Evolutionary conservation across 805 yeast genomes (phyloP).

Genomic region (Priceomyces melissophilus): DNA sequence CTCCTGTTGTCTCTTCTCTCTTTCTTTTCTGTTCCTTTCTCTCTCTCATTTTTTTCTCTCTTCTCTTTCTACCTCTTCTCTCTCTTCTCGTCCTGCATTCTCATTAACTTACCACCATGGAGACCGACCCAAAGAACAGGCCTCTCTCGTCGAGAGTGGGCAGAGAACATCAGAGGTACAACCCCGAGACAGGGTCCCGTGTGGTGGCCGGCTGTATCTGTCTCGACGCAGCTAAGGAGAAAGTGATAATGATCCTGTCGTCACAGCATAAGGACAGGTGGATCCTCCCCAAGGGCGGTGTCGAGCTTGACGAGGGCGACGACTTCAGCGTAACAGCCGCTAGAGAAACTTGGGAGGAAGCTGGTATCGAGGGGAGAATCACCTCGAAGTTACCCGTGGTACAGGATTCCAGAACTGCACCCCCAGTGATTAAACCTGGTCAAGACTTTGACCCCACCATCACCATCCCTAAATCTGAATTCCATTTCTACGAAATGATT

Average conservation of each 20-base stretch:
- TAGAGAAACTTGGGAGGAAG: constrained; percentile 98
- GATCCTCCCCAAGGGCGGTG: constrained; percentile 96
- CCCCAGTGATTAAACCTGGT: constrained; percentile 30
- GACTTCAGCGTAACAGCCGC: constrained; percentile 53
- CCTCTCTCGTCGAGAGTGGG: constrained; percentile 46
- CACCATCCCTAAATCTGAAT: constrained; percentile 74
- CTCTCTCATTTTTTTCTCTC: too few species aligned
- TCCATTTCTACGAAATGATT: constrained; percentile 79
- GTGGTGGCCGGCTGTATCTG: constrained; percentile 92
- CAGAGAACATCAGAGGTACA: constrained; percentile 55
- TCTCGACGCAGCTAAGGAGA: constrained; percentile 50
- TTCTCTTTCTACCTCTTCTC: too few species aligned
- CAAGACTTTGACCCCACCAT: constrained; percentile 30
- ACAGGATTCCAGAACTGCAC: constrained; percentile 48
- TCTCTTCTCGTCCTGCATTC: too few species aligned
- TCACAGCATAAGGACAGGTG: constrained; percentile 65
- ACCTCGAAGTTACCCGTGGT: constrained; percentile 57
- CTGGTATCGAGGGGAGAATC: constrained; percentile 77
- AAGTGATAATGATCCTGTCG: constrained; percentile 78
- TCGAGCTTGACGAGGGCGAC: constrained; percentile 74
- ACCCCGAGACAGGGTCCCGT: constrained; percentile 66
- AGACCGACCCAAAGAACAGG: too few species aligned
- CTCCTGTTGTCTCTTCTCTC: too few species aligned
- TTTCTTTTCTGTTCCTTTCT: too few species aligned
- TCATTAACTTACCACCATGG: too few species aligned